phyloP scores from a whole-genome alignment of 345 rosid species.

The Eucalyptus sp. region DNA sequence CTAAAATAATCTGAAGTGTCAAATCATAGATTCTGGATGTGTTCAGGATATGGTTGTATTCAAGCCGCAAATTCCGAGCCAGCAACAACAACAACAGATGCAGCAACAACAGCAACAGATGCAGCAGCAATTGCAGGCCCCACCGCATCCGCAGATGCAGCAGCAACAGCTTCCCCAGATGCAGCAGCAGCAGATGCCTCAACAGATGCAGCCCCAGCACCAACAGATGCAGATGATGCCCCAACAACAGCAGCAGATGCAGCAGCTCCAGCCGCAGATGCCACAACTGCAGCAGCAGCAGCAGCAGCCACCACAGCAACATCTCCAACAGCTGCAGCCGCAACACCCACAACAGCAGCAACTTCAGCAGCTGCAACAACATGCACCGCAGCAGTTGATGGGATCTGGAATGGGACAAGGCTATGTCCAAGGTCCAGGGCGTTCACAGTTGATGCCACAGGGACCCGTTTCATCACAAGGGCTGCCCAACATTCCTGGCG shows the following conservation, averaged over 20 bases:
- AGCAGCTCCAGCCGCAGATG: constrained; percentile 5
- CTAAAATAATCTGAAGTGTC: not conserved
- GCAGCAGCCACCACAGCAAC: constrained; percentile 38
- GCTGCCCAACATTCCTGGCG: constrained; percentile 59
- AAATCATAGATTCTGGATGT: not conserved
- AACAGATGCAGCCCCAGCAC: constrained; percentile 26
- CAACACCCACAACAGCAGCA: constrained; percentile 13
- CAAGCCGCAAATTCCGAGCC: constrained; percentile 77
- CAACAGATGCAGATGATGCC: constrained; percentile 3
- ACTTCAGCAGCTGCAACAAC: constrained; percentile 19
- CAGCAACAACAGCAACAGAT: constrained; percentile 4
- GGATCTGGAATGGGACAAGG: constrained; percentile 46
- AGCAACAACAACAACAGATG: constrained; percentile 26
- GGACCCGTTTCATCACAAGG: constrained; percentile 68
- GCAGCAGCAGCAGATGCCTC: constrained; percentile 25
- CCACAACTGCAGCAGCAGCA: constrained; percentile 24
- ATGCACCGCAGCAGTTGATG: constrained; percentile 20
- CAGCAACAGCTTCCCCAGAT: constrained; percentile 14
- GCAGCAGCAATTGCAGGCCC: constrained; percentile 15
- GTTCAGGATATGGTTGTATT: constrained; percentile 93
- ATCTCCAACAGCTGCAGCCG: constrained; percentile 18
- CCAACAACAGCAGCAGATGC: constrained; percentile 8
- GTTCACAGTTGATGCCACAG: constrained; percentile 50
- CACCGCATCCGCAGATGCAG: constrained; percentile 10
- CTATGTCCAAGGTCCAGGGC: constrained; percentile 61